These are phyloP conservation scores for Chaetomium sp. DNA, from an alignment of 2,329 filamentous ascomycete genomes.

Conservation along the genomic window DNA sequence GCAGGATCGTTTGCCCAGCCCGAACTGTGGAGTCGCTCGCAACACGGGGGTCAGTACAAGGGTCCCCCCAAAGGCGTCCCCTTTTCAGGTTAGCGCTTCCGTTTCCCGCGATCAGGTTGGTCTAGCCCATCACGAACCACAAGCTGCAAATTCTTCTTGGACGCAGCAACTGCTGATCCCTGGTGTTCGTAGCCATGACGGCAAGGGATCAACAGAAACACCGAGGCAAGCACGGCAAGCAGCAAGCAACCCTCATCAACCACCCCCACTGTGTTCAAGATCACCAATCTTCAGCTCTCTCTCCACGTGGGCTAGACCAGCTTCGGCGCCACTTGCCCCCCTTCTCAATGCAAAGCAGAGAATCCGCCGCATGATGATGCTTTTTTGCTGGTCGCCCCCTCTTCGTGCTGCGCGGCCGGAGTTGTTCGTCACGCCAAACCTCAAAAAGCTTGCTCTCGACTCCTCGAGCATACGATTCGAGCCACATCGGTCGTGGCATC, in stretches of 20 bases:
- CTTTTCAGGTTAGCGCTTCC: not conserved
- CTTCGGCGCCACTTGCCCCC: not conserved
- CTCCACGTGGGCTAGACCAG: conserved; percentile 1
- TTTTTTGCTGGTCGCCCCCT: not conserved
- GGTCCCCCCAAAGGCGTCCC: not conserved
- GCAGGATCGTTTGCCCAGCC: not conserved
- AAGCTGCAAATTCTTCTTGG: not conserved
- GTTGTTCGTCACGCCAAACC: not conserved
- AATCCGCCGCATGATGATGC: no score
- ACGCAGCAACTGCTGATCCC: not conserved
- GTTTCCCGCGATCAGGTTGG: not conserved
- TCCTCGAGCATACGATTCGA: no score
- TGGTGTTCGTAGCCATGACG: not conserved
- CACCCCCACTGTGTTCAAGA: not conserved
- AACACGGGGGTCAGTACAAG: not conserved
- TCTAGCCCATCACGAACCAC: conserved; percentile 3
- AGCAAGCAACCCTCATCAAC: not conserved
- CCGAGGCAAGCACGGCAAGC: not conserved
- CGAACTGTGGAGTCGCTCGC: not conserved
- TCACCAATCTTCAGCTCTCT: not conserved
- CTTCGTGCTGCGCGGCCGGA: no score
- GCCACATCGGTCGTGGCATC: no score
- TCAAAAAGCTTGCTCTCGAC: not conserved
- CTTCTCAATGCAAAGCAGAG: no score
- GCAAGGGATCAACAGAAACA: not conserved